Conservation (phyloP, 2,329 filamentous ascomycete genomes). For the Cryphonectria naterciae region DNA sequence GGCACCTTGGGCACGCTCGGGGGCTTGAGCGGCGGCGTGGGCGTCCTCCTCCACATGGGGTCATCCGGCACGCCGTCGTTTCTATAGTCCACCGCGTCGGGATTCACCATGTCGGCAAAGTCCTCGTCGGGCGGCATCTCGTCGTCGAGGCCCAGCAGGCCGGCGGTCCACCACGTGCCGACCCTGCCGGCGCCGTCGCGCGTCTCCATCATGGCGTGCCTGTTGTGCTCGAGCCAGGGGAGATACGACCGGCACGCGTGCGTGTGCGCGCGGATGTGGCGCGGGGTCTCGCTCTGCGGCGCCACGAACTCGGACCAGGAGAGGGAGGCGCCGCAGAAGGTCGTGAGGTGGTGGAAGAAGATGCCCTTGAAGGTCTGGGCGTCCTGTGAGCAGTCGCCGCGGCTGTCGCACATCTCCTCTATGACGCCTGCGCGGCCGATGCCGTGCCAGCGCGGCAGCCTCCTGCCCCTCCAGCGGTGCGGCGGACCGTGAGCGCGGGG, state of each 20-base stretch:
- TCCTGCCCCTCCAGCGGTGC: slow-evolving; percentile 37
- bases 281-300: slow-evolving; percentile 28
- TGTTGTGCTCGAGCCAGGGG: slow-evolving; percentile 29
- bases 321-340: slow-evolving; percentile 73
- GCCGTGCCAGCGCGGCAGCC: slow-evolving; percentile 66
- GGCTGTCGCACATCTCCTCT: slow-evolving; percentile 81
- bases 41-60: slow-evolving; percentile 22
- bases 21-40: slow-evolving; percentile 16
- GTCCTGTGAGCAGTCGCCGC: slow-evolving; percentile 77
- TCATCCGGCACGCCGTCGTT: slow-evolving; percentile 29
- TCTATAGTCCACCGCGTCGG: slow-evolving; percentile 29
- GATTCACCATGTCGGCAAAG: slow-evolving; percentile 14
- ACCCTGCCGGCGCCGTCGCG: slow-evolving; percentile 19
- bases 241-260: slow-evolving; percentile 19
- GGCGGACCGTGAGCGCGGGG: slow-evolving; percentile 28
- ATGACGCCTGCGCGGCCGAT: slow-evolving; percentile 80
- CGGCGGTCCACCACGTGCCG: slow-evolving; percentile 33
- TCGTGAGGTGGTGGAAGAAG: slow-evolving; percentile 84
- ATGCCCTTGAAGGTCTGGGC: slow-evolving; percentile 92
- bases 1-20: slow-evolving; percentile 16
- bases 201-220: slow-evolving; percentile 25
- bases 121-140: slow-evolving; percentile 23
- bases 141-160: slow-evolving; percentile 21
- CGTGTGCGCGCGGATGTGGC: slow-evolving; percentile 27
- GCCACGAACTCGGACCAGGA: slow-evolving; percentile 37